A percentile compares a stretch with the other conserved stretches of the same genome.
Conservation (phyloP, 2,329 filamentous ascomycete genomes). For the Paraconiothyrium sp. region DNA sequence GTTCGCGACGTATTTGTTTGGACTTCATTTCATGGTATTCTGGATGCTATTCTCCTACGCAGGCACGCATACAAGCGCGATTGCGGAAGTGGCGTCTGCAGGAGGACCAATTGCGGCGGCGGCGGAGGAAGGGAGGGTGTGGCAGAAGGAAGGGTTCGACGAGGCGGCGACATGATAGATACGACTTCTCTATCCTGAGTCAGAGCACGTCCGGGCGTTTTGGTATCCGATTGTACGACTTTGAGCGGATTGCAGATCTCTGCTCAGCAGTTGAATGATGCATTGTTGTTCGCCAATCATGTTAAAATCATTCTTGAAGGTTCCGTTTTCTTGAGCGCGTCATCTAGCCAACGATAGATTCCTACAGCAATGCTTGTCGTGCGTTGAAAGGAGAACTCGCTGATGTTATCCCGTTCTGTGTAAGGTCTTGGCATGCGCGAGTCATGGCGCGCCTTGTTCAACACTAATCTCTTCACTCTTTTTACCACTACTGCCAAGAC, state of each 20-base stretch:
- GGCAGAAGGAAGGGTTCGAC: conserved; percentile 50
- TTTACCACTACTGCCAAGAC: conserved; percentile 2
- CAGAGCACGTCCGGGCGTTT: too few relatives aligned
- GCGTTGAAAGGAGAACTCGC: neutral
- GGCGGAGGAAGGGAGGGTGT: conserved; percentile 36
- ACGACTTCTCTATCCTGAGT: too few relatives aligned
- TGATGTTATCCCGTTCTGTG: conserved; percentile 1
- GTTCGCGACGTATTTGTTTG: conserved; percentile 91
- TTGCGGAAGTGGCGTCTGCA: conserved; percentile 37
- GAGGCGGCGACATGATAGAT: conserved; percentile 22
- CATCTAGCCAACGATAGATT: neutral
- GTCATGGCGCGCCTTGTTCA: conserved; percentile 2
- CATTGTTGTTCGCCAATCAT: too few relatives aligned
- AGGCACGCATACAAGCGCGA: conserved; percentile 60
- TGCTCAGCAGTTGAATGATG: too few relatives aligned
- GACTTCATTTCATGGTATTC: conserved; percentile 87
- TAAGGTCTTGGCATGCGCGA: conserved; percentile 13
- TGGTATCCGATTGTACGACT: too few relatives aligned
- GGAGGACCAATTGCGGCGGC: conserved; percentile 42
- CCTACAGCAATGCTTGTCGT: neutral
- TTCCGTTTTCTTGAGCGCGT: too few relatives aligned
- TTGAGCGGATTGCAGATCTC: too few relatives aligned
- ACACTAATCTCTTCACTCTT: conserved; percentile 3
- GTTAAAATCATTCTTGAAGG: too few relatives aligned
- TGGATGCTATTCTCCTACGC: conserved; percentile 87